Base-by-base conservation (phyloP, 2,329 filamentous ascomycete species). In the Pseudogymnoascus sp. region DNA sequence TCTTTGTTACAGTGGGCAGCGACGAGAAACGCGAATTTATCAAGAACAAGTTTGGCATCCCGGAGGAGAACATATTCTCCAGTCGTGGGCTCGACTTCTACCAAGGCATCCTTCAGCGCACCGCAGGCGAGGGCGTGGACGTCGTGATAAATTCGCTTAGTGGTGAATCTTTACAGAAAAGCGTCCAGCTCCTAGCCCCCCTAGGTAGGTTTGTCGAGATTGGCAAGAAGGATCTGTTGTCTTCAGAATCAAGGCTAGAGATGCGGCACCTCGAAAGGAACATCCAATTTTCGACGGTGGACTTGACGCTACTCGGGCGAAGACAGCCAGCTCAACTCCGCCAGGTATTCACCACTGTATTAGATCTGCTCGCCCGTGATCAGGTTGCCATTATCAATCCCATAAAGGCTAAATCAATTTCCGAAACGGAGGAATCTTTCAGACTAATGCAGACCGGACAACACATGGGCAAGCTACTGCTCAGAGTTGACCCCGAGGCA, bases 171-270 rank as follows among this genome's bases (percentile, higher is more conserved):
- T 68, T 81, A 0, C 75, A 76, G 16, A 72, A 74, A 0, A 77
- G 75, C 0, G 81, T 76, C 77, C 64, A 72, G 7, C 80, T 77
- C 52, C 69, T 75, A 19, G 72, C 73, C 4, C 66, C 67, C 0
- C 72, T 71, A 49, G 75, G 75, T 2, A 65, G 72, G 5, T 75
- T 77, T 62, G 58, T 77, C 2, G 75, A 77, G 63, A 70, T 77
- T 38, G 72, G 71, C 0, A 73, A 72, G 41, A 69, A 68, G n/a
- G 72, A 74, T 59, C 67, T 73, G 41, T 35, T 38, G 11, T 59
- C 19, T 12, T 19, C 10, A 10, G 8, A 14, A 21, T 16, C 14
- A 4, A 41, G 38, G 16, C 38, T 41, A 8, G 38, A 41, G 4
- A 41, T 41, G 38, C 7, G 38, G 10, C 10, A 41, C 16, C 10